Evolutionary conservation across 306 rosid species (phyloP).

Genomic region (Oxytropis ochrocephala): DNA sequence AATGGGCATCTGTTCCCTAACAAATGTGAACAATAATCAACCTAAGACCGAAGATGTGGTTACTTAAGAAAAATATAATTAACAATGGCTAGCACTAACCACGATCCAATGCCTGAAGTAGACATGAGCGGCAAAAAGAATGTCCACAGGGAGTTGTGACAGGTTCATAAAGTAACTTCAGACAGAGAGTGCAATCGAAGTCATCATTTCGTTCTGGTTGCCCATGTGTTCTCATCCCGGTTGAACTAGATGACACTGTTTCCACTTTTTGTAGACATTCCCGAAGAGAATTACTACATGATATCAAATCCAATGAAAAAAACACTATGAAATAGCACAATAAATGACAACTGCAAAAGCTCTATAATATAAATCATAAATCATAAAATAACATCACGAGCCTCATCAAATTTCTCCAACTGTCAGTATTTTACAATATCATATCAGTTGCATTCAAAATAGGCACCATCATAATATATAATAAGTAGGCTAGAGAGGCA

Average conservation of each 20-base stretch:
- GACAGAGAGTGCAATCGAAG: slow-evolving; percentile 86
- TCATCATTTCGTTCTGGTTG: slow-evolving; percentile 75
- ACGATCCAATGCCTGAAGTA: slow-evolving; percentile 88
- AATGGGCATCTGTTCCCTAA: slow-evolving; percentile 96
- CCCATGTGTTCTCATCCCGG: slow-evolving; percentile 36
- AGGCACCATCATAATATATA: slow-evolving; percentile 6
- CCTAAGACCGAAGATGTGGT: slow-evolving; percentile 6
- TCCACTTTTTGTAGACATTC: slow-evolving; percentile 64
- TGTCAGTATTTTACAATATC: slow-evolving; percentile 36
- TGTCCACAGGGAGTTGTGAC: slow-evolving; percentile 98
- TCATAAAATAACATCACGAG: slow-evolving; percentile 77
- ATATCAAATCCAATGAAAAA: slow-evolving; percentile 31
- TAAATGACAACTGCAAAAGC: slow-evolving; percentile 14
- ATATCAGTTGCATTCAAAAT: neutral
- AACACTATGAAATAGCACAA: slow-evolving; percentile 7
- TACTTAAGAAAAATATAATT: slow-evolving; percentile 11
- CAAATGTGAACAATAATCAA: slow-evolving; percentile 31
- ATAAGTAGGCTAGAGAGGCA: slow-evolving; percentile 2
- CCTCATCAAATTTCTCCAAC: slow-evolving; percentile 82
- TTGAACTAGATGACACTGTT: slow-evolving; percentile 33
- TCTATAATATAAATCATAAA: neutral
- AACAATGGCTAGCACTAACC: slow-evolving; percentile 45
- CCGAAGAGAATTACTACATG: slow-evolving; percentile 62
- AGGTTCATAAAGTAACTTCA: slow-evolving; percentile 81
- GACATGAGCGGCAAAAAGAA: slow-evolving; percentile 87